These are phyloP conservation scores for Diaporthe citrichinensis DNA, from an alignment of 2,329 filamentous ascomycete genomes.

Conservation along the genomic window DNA sequence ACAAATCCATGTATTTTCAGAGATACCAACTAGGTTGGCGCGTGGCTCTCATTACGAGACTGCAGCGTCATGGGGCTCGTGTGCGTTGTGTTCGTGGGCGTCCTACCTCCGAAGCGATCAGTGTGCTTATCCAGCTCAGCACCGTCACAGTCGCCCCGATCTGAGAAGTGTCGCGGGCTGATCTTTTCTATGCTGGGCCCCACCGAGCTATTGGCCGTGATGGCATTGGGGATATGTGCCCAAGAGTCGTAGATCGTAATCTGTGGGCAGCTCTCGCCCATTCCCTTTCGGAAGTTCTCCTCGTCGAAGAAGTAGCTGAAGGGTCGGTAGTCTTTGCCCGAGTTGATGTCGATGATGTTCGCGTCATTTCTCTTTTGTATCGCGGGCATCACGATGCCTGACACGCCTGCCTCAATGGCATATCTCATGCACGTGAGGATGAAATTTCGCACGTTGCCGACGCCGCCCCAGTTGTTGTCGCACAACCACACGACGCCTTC, in stretches of 20 bases:
- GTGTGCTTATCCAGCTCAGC: constrained; percentile 59
- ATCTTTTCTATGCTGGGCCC: constrained; percentile 55
- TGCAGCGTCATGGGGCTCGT: not conserved
- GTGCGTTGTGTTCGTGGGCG: not conserved
- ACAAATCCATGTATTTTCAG: not conserved
- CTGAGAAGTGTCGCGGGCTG: constrained; percentile 55
- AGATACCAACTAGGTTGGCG: not conserved
- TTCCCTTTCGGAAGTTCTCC: constrained; percentile 57
- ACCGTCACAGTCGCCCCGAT: constrained; percentile 55
- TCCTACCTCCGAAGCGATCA: constrained; percentile 52
- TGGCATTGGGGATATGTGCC: constrained; percentile 55
- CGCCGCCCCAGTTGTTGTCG: constrained; percentile 65
- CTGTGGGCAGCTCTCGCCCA: constrained; percentile 57
- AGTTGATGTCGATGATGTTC: constrained; percentile 59
- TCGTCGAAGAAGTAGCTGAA: constrained; percentile 65
- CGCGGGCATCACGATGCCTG: constrained; percentile 60
- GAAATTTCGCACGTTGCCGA: constrained; percentile 66
- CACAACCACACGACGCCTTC: constrained; percentile 62
- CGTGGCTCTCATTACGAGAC: not conserved
- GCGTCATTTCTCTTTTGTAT: constrained; percentile 59
- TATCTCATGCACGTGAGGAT: constrained; percentile 66
- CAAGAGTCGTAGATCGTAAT: constrained; percentile 58
- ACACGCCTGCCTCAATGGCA: constrained; percentile 62
- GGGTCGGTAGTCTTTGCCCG: constrained; percentile 49
- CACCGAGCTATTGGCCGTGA: not conserved